These are phyloP conservation scores for Drechslerella dactyloides DNA, from an alignment of 2,329 filamentous ascomycete species.

Conservation along the genomic window DNA sequence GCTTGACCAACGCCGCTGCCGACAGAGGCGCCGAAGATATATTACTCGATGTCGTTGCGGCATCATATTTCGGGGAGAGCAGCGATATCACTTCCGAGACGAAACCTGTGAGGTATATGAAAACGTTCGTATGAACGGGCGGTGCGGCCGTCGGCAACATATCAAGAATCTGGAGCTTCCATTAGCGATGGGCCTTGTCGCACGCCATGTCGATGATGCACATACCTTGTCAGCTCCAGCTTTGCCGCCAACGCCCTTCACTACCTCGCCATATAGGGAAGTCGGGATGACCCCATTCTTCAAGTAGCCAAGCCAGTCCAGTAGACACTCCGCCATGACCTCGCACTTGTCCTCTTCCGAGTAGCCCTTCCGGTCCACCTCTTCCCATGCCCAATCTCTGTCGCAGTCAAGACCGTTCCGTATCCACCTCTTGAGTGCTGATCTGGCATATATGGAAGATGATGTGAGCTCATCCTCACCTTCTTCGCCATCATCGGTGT, in stretches of 20 bases:
- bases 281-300: constrained; percentile 78
- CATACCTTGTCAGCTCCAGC: constrained; percentile 61
- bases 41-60: constrained; percentile 16
- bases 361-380: constrained; percentile 65
- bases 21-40: constrained; percentile 19
- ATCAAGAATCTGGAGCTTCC: constrained; percentile 51
- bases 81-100: constrained; percentile 53
- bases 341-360: constrained; percentile 74
- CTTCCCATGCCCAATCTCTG: constrained; percentile 57
- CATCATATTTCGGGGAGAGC: constrained; percentile 49
- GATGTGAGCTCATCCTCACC: constrained; percentile 31
- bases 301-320: constrained; percentile 76
- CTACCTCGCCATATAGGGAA: constrained; percentile 64
- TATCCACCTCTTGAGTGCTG: constrained; percentile 48
- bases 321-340: constrained; percentile 71
- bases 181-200: not conserved
- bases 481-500: constrained; percentile 35
- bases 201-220: constrained; percentile 19
- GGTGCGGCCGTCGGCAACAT: constrained; percentile 50
- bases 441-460: constrained; percentile 19
- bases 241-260: constrained; percentile 67
- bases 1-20: constrained; percentile 29
- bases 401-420: constrained; percentile 46
- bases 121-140: constrained; percentile 54
- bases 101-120: constrained; percentile 55